phyloP scores from a whole-genome alignment of 805 yeast species.

The Sungouiella thailandica region DNA sequence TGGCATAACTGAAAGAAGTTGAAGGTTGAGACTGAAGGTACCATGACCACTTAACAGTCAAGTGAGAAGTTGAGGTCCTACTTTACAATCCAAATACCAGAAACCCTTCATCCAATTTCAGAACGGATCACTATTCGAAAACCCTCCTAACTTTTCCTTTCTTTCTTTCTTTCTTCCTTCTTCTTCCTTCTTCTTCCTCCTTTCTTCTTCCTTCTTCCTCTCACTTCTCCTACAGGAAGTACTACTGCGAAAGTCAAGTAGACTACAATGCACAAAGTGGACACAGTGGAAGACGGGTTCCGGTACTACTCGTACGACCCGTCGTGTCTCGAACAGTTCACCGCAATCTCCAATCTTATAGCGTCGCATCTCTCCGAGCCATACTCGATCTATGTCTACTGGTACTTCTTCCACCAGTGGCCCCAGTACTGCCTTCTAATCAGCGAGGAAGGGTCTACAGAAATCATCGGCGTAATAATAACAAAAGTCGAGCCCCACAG shows the following conservation, averaged over 20 bases:
- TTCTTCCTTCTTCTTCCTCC: background rate
- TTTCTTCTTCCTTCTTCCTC: background rate
- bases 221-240: too few relatives aligned
- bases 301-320: conserved; percentile 14
- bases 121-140: too few relatives aligned
- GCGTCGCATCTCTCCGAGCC: conserved; percentile 84
- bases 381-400: conserved; percentile 86
- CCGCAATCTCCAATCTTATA: conserved; percentile 51
- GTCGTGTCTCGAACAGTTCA: conserved; percentile 33
- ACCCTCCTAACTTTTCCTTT: background rate
- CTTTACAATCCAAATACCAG: too few relatives aligned
- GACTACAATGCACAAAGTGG: conserved; percentile 2
- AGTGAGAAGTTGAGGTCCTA: too few relatives aligned
- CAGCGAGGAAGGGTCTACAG: conserved; percentile 27
- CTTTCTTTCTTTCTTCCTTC: background rate
- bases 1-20: too few relatives aligned
- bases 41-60: too few relatives aligned
- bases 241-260: too few relatives aligned
- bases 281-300: conserved; percentile 8
- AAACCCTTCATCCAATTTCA: too few relatives aligned
- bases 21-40: too few relatives aligned
- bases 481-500: conserved; percentile 79
- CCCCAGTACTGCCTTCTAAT: conserved; percentile 77
- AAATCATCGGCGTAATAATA: conserved; percentile 76
- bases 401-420: conserved; percentile 88